Base-by-base conservation (phyloP, 2,329 filamentous ascomycete species). In the Beauveria caledonica region DNA sequence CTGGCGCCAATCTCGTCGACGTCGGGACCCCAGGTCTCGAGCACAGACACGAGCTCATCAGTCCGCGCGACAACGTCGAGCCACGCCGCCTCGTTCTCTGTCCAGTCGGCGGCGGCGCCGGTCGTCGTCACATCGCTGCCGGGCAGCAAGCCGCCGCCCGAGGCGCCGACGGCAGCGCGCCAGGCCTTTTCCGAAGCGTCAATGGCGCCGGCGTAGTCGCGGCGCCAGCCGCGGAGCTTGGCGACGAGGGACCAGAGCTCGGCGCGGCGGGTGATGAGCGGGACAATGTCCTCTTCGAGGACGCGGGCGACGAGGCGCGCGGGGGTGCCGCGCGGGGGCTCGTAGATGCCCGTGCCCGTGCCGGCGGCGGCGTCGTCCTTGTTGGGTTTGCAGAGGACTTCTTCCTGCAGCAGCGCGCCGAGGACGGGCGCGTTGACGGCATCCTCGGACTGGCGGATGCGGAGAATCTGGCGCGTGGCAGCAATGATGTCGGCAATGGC, bases 161-260 rank as follows among this genome's bases (percentile, higher is more conserved):
- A 78, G 66, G 83, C 74, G 55, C 80, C 78, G 0, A 82, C 77
- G 0, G 87, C 83, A 0, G 88, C 85, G 2, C 94, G 83, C 92
- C 93, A 99, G 0, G 88, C 90, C 70, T 93, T 92, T 74, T 97
- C 94, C 33, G 92, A 85, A 1, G 90, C 90, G 6, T 92, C 88
- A 1, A 97, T 79, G 5, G 92, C 90, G 1, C 86, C 86, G 0
- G 77, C 74, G 1, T 87, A 89, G 58, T 89, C 87, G 3, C 83
- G 75, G 8, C 86, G 82, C 85, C 91, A 97, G 15, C 87, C 78
- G 5, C 90, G 85, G 17, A 95, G 77, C 5, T 86, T 84, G 0
- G 86, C 81, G 0, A 95, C 79, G 0, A 95, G 76, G 1, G 82
- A 79, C 91, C 92, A 97, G 1, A 96, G 83, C 27, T 86, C 82